Base-by-base conservation (phyloP, 768 basidiomycete species). In the Lentinula edodes region DNA sequence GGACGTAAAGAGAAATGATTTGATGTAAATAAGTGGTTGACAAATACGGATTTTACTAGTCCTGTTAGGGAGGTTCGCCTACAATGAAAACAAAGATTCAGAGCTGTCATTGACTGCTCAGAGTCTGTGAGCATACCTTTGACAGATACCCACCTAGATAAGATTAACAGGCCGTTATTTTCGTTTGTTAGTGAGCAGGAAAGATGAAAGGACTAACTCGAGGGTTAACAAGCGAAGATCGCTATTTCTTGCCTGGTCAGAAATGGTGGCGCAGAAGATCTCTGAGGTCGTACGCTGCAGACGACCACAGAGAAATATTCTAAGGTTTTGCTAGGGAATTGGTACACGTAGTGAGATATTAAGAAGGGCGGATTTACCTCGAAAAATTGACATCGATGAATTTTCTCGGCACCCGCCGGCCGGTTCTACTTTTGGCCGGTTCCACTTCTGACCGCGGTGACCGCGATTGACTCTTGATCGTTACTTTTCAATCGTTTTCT, bases 161-260 rank as follows among this genome's bases (percentile, higher is more conserved):
- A 62, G 61, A 63, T 61, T 64, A 61, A 28, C 72, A 57, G 48
- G 57, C 53, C 59, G 41, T 41, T 42, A 51, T 34, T 32, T 42
- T 52, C 32, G 41, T 46, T 20, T 32, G 2, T 13, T 15, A 39
- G n/a, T 20, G 23, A 51, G 39, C 41, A 32, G 20, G 35, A 41
- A 45, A 63, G 61, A 72, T 88, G 28, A 38, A 41, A 42, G 64
- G 61, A 72, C 88, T 66, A 64, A 91, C 90, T 83, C 83, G 72
- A 86, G 84, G 86, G 87, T 86, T 87, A 90, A 74, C 73, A 89
- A 80, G 81, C 89, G 89, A 73, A 91, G 86, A 80, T 91, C 89
- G 74, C 75, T 81, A 77, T 90, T 89, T 78, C 85, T 83, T 80
- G 79, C 76, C 72, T 89, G 87, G 83, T 84, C 84, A 84, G 83